These are phyloP conservation scores for Lithohypha guttulata DNA, from an alignment of 2,329 filamentous ascomycete species.

Conservation along the genomic window DNA sequence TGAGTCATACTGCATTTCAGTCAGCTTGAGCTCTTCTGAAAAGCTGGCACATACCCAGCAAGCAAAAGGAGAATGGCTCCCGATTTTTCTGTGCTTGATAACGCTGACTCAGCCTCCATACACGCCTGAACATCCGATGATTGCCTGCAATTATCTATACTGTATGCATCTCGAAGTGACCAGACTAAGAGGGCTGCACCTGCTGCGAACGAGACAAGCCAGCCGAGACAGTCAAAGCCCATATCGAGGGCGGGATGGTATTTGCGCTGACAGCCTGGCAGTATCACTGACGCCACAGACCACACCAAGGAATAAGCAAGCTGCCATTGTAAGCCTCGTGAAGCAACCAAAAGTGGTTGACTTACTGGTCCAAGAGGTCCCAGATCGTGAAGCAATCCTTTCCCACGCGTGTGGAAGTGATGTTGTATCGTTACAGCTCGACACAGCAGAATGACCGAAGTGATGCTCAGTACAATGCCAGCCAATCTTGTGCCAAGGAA, in stretches of 20 bases:
- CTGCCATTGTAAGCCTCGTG: not conserved
- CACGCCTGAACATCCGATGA: not conserved
- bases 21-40: not conserved
- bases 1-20: not conserved
- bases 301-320: constrained; percentile 3
- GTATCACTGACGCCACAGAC: constrained; percentile 1
- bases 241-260: constrained; percentile 8
- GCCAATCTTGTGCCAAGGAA: constrained; percentile 4
- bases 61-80: constrained; percentile 3
- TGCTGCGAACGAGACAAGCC: not conserved
- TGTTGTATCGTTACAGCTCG: constrained; percentile 1
- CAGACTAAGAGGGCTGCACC: not conserved
- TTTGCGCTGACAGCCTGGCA: constrained; percentile 7
- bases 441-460: constrained; percentile 5
- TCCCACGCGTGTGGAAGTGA: constrained; percentile 3
- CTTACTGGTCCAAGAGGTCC: constrained; percentile 5
- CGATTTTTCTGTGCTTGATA: constrained; percentile 1
- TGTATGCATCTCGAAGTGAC: not conserved
- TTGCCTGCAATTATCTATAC: not conserved
- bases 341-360: not conserved
- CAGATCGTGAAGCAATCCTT: constrained; percentile 1
- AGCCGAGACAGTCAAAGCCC: constrained; percentile 3
- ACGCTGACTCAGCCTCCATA: not conserved
- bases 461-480: constrained; percentile 4
- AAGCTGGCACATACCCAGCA: not conserved